Evolutionary conservation across 75 land plant genomes (phyloP).

Genomic region (Picea glauca): DNA sequence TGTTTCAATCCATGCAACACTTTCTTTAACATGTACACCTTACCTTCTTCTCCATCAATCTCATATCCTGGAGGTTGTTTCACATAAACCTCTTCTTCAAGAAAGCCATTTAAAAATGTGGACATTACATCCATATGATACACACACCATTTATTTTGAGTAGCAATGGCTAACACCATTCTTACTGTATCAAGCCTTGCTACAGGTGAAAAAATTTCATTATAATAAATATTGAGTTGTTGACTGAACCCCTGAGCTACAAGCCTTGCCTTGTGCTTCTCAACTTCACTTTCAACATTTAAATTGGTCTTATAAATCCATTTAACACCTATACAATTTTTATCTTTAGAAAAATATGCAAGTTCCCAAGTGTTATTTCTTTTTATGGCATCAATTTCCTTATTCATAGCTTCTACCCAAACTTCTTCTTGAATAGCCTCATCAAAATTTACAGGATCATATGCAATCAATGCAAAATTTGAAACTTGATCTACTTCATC

Average conservation of each 20-base stretch:
- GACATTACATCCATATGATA: slow-evolving; percentile 17
- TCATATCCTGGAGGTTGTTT: slow-evolving; percentile 13
- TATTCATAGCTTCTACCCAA: slow-evolving; percentile 9
- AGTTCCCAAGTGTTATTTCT: slow-evolving; percentile 19
- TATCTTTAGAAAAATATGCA: not conserved
- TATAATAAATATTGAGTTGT: slow-evolving; percentile 12
- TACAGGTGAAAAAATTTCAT: slow-evolving; percentile 8
- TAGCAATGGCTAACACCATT: slow-evolving; percentile 9
- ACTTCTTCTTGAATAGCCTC: not conserved
- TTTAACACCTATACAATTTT: slow-evolving; percentile 7
- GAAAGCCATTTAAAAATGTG: slow-evolving; percentile 13
- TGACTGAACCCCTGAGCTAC: slow-evolving; percentile 13
- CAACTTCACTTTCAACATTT: not conserved
- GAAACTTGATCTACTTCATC: no score
- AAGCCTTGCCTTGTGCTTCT: slow-evolving; percentile 8
- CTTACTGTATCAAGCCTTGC: slow-evolving; percentile 12
- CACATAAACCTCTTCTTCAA: slow-evolving; percentile 14
- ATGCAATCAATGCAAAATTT: not conserved
- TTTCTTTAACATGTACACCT: slow-evolving; percentile 19
- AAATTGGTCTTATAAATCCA: slow-evolving; percentile 15
- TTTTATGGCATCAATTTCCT: slow-evolving; percentile 4
- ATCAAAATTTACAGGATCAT: slow-evolving; percentile 1
- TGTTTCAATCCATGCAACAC: slow-evolving; percentile 22
- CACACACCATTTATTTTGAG: slow-evolving; percentile 5
- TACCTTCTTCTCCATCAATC: not conserved